Evolutionary conservation across 805 yeast species (phyloP), one percentile per base, ranked within the genome.

Genomic region (Wickerhamiella allomyrinae): DNA sequence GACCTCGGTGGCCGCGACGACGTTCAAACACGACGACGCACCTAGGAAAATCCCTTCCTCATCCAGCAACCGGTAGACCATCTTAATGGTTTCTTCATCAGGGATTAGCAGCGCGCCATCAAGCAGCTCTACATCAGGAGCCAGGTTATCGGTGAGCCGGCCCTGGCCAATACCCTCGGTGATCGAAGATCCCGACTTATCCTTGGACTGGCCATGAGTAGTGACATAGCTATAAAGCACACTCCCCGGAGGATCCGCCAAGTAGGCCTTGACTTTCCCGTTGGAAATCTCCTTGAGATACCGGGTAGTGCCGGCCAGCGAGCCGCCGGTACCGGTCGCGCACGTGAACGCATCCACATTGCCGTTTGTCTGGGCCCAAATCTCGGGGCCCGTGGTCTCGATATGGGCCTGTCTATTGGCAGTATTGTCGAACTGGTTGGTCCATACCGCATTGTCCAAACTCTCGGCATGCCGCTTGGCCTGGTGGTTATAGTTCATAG

Each of bases 141-240:
- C 68, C 60, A 87, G 69, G 60, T 87, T 87, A 48, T 73, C 79
- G 5, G 95, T 87, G 53, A 87, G 79, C 53, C 96, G 72, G 37
- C 95, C 95, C 63, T 87, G 96, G 22, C 96, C 96, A 63, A 87
- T 85, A 24, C 96, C 96, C 64, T 87, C 96, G 22, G 95, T 87
- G 60, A 87, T 85, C 0, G 94, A 80, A 3, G 84, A 74, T 23
- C 96, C 96, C 1, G 72, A 69, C 54, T 86, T 73, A 34, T 75
- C 84, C 43, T 79, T 62, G 9, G 71, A 68, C 56, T 77, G 66
- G 24, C 89, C 89, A 14, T 76, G 74, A 5, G 81, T 67, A 46
- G 74, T 76, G 46, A 87, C 75, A 57, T 78, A 85, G 8, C 85
- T 74, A 63, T 82, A 83, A 37, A 87, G 69, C 39, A 81, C 82